Base-by-base conservation (phyloP, 495 filamentous ascomycete genomes). In the Penicillium atrosanguineum region DNA sequence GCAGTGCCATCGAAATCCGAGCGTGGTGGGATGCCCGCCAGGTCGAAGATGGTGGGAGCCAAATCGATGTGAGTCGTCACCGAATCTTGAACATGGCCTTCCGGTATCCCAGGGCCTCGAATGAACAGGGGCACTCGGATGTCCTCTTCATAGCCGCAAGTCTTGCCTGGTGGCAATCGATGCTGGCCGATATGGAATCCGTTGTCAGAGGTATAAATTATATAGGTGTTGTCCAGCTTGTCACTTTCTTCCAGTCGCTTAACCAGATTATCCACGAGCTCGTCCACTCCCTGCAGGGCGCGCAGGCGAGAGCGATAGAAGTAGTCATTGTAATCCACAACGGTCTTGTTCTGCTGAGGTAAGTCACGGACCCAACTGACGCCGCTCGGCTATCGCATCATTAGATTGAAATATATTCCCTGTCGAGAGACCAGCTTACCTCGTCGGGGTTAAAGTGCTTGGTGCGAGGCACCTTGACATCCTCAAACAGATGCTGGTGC, bases 121-220 rank as follows among this genome's bases (percentile, higher is more conserved):
- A 87, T 74, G 49, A 74, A 72, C 3, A 90, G 70, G 0, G 87
- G 87, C 1, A 91, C 79, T 31, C 87, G 84, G 55, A 89, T 85
- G 59, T 91, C 87, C 62, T 88, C 85, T 56, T 89, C 85, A 47
- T 82, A 90, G 1, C 84, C 84, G 49, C 82, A 85, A 29, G 82
- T 77, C 68, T 91, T 91, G 3, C 87, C 87, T 2, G 87, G 86
- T 11, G 83, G 82, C 28, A 89, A 59, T 6, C 87, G 78, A 61
- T 91, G 87, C 55, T 90, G 87, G 21, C 85, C 82, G 47, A 90
- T 87, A 55, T 89, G 85, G 64, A 85, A 90, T 0, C 87, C 87
- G 56, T 91, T 90, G 57, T 90, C 87, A 0, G 82, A 84, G 1
- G 85, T 85, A 62, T 86, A 89, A 46, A 91, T 75, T 42, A 91